Evolutionary conservation across 2,329 filamentous ascomycete species (phyloP).

Genomic region (Claviceps paspali): DNA sequence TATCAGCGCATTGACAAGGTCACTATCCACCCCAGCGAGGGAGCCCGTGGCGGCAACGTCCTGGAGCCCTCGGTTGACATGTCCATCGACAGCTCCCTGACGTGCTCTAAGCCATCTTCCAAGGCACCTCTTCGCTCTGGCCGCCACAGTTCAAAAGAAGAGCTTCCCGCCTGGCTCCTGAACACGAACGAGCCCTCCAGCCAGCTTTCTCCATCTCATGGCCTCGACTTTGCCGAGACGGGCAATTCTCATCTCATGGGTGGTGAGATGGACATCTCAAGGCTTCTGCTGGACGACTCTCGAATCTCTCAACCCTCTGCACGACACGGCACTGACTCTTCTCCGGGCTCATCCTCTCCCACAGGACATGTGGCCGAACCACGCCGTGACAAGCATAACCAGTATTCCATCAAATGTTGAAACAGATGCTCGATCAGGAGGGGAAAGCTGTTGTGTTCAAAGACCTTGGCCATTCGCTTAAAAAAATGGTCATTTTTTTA

Average conservation of each 20-base stretch:
- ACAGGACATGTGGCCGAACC: constrained; percentile 7
- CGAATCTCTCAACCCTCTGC: constrained; percentile 14
- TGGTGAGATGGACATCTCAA: constrained; percentile 47
- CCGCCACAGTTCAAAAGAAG: constrained; percentile 29
- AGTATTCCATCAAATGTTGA: constrained; percentile 9
- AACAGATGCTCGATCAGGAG: too few species aligned
- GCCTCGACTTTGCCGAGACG: constrained; percentile 30
- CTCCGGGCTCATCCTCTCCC: constrained; percentile 12
- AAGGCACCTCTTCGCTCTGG: constrained; percentile 23
- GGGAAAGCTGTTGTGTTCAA: too few species aligned
- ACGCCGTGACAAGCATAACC: constrained; percentile 8
- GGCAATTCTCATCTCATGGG: constrained; percentile 24
- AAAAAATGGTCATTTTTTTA: too few species aligned
- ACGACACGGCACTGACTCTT: constrained; percentile 14
- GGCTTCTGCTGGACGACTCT: constrained; percentile 41
- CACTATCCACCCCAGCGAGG: constrained; percentile 29
- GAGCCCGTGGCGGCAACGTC: constrained; percentile 23
- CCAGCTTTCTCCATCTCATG: constrained; percentile 11
- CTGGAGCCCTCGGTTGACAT: constrained; percentile 38
- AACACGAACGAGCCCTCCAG: constrained; percentile 18
- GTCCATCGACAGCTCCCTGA: constrained; percentile 30
- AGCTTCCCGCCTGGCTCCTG: constrained; percentile 28
- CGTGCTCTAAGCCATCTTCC: constrained; percentile 21
- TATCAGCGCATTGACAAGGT: constrained; percentile 43
- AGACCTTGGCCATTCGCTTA: too few species aligned